These are phyloP conservation scores for Phoma sp. DNA, from an alignment of 2,329 filamentous ascomycete genomes.

Conservation along the genomic window DNA sequence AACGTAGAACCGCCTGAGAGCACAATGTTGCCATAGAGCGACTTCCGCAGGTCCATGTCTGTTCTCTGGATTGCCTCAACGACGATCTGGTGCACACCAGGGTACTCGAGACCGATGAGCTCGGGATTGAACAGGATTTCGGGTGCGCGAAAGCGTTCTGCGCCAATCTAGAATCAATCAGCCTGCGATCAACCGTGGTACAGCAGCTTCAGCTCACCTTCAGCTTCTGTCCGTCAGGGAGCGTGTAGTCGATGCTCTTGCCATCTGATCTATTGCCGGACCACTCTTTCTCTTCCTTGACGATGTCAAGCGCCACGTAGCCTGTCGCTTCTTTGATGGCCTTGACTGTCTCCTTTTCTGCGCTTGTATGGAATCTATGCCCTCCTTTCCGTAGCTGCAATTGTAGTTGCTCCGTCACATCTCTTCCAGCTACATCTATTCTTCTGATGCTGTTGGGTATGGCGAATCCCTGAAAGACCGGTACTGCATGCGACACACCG, in stretches of 20 bases:
- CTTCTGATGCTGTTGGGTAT: constrained; percentile 94
- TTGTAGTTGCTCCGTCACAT: constrained; percentile 96
- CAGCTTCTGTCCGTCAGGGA: constrained; percentile 93
- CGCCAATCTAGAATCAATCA: constrained; percentile 70
- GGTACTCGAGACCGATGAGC: constrained; percentile 95
- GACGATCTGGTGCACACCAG: constrained; percentile 96
- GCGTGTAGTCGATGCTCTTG: constrained; percentile 83
- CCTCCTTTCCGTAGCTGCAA: constrained; percentile 88
- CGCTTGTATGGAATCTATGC: constrained; percentile 95
- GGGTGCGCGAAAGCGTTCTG: constrained; percentile 92
- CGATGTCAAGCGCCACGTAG: constrained; percentile 89
- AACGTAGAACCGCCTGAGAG: constrained; percentile 94
- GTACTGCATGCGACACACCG: constrained; percentile 95
- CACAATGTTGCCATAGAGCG: constrained; percentile 95
- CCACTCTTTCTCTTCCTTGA: constrained; percentile 97
- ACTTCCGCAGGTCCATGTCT: constrained; percentile 93
- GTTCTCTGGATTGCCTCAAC: constrained; percentile 95
- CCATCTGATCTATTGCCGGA: constrained; percentile 75
- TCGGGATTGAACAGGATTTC: constrained; percentile 98
- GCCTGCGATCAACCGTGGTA: constrained; percentile 16
- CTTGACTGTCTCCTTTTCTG: constrained; percentile 98
- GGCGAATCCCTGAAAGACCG: constrained; percentile 96
- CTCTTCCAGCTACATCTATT: constrained; percentile 94
- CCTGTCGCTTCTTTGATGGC: constrained; percentile 95
- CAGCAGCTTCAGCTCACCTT: constrained; percentile 65